Base-by-base conservation (phyloP, 139 green algal species). In the Protoeuglena noctilucae region DNA sequence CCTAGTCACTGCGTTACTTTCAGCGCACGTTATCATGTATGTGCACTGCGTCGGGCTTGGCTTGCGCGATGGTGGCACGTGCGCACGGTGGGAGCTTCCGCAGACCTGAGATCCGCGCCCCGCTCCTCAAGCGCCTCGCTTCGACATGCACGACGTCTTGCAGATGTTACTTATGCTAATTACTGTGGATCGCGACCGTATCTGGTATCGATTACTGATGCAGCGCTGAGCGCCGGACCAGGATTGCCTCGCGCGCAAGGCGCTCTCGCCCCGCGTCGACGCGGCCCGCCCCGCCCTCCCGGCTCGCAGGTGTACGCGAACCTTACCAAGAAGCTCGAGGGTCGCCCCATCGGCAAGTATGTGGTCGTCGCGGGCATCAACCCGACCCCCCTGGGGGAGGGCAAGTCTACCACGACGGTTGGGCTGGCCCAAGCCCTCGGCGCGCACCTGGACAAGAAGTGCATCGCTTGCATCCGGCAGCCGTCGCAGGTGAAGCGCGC, bases 381-480 rank as follows among this genome's bases (percentile, higher is more conserved):
- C 0, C 91, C 91, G n/a, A 98, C 91, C 3, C 91, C 91, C 0
- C 70, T 98, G 54, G 84, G 82, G 2, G 83, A 90, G 57, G 91
- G 91, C 60, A 98, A 98, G 71, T 86, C 70, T 56, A 98, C 91
- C 18, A 97, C 89, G 14, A 98, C 91, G 3, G 83, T 98, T 2
- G 91, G 91, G 0, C 60, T 98, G n/a, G 90, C 80, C 61, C 91
- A 98, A 72, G 87, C 90, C 2, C 68, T 98, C 29, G 88, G 87
- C 1, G 88, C 84, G 5, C 82, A 95, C 63, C 74, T 93, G 3
- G 62, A 73, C 18, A 71, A 81, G 49, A 81, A 85, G 53, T 80
- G 89, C 7, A 52, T 97, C 2, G 86, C 87, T 2, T 95, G 85
- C 68, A 76, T 98, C 31, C 70, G 91, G 9, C 91, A 98, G 76